Conservation (phyloP, 768 basidiomycete genomes). For the Naganishia onofrii region DNA sequence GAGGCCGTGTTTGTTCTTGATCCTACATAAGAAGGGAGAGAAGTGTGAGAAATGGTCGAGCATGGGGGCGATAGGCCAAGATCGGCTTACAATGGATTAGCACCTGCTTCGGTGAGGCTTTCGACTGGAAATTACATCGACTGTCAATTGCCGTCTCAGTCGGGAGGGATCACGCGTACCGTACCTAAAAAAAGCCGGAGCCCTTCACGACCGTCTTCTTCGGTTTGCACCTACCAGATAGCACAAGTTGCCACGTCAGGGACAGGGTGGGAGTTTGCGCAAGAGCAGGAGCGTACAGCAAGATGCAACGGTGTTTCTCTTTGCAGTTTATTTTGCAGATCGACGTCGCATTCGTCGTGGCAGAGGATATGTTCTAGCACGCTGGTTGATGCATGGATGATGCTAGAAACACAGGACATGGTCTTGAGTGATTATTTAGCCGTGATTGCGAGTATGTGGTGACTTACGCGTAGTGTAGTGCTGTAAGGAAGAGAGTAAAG, state of each 20-base stretch:
- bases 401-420: not conserved
- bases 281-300: constrained; percentile 15
- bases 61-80: too few species aligned
- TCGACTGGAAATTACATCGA: constrained; percentile 10
- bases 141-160: too few species aligned
- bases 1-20: constrained; percentile 28
- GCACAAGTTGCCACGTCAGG: not conserved
- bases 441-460: too few species aligned
- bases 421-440: not conserved
- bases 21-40: constrained; percentile 10
- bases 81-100: constrained; percentile 30
- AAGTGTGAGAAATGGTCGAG: not conserved
- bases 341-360: constrained; percentile 29
- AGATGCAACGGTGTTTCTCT: constrained; percentile 32
- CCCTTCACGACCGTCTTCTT: constrained; percentile 31
- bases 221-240: constrained; percentile 15
- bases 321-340: constrained; percentile 26
- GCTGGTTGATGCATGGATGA: constrained; percentile 30
- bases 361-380: constrained; percentile 32
- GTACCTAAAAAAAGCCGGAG: constrained; percentile 29
- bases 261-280: not conserved
- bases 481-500: not conserved
- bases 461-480: constrained; percentile 32
- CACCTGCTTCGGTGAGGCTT: constrained; percentile 29
- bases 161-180: not conserved